phyloP scores from a whole-genome alignment of 2,329 filamentous ascomycete species.

The Thermothelomyces thermophilus region DNA sequence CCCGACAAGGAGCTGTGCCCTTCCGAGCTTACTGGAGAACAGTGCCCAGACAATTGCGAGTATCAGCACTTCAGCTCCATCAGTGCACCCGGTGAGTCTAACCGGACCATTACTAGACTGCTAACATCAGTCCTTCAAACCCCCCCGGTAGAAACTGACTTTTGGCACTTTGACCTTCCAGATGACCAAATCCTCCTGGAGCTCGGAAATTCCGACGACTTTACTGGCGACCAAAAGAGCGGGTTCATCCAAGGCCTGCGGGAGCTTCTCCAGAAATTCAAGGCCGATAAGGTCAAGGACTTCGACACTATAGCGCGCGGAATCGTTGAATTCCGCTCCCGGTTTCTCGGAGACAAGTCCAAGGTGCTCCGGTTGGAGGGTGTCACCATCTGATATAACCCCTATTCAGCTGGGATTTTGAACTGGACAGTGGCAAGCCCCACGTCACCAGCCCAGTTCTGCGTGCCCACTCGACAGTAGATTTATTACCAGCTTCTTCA shows the following conservation, averaged over 20 bases:
- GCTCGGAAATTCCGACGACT: slow-evolving; percentile 60
- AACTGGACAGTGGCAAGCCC: neutral
- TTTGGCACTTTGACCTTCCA: slow-evolving; percentile 36
- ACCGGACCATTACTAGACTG: slow-evolving; percentile 19
- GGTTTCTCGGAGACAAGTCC: slow-evolving; percentile 57
- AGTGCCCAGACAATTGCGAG: slow-evolving; percentile 62
- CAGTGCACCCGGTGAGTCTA: slow-evolving; percentile 64
- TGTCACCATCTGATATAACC: slow-evolving; percentile 30
- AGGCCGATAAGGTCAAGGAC: slow-evolving; percentile 54
- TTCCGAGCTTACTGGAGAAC: slow-evolving; percentile 61
- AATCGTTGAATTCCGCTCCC: slow-evolving; percentile 60
- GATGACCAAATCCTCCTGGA: slow-evolving; percentile 69
- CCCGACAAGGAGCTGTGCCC: slow-evolving; percentile 67
- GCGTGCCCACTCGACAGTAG: slow-evolving; percentile 9
- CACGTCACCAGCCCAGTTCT: neutral
- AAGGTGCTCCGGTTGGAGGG: slow-evolving; percentile 55
- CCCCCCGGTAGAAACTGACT: slow-evolving; percentile 45
- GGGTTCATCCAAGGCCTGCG: slow-evolving; percentile 58
- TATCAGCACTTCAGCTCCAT: slow-evolving; percentile 75
- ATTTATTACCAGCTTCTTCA: neutral
- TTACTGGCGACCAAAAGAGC: slow-evolving; percentile 53
- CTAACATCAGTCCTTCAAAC: slow-evolving; percentile 29
- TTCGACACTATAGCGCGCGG: slow-evolving; percentile 60
- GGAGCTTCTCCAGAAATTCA: slow-evolving; percentile 53
- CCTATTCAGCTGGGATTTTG: neutral